Base-by-base conservation (phyloP, 192 early-diverging fungal genomes). In the Gonapodya prolifera region DNA sequence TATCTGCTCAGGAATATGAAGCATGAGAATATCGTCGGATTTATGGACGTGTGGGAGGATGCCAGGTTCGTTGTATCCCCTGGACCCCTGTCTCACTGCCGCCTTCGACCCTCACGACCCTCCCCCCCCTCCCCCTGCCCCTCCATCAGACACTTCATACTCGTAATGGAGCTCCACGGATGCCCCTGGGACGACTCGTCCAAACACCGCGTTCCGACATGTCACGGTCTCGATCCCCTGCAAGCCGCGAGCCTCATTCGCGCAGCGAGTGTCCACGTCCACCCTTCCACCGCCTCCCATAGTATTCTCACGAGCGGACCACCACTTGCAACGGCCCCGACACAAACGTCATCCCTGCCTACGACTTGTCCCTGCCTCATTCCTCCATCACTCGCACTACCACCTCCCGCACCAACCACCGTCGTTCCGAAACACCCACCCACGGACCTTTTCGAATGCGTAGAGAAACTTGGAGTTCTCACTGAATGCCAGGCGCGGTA, bases 371-470 rank as follows among this genome's bases (percentile, higher is more conserved):
- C 23, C 78, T 81, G 17, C 79, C 78, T 16, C 75, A 80, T 0
- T 30, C 76, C 17, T 61, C 77, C 29, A 76, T 81, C 30, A 77
- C 80, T 0, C 77, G 78, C 17, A 79, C 75, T 18, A 80, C 80
- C 1, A 75, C 81, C 80, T 76, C 70, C 35, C 80, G 70, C 80
- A 75, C 71, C 82, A 82, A 16, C 75, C 78, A 36, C 76, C 34
- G 16, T 81, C 80, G 0, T 30, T 28, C 77, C 34, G 30, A 32
- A 32, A 35, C 82, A 89, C 69, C 84, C 85, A 0, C 88, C 89
- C 28, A 87, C 85, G 78, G 92, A 93, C 61, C 80, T 93, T 34
- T 93, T 93, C 82, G 92, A 93, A 74, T 92, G 88, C 80, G 92
- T 94, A 74, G 91, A 94, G 76, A 86, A 86, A 34, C 85, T 90